Conservation (phyloP, 1,139 yeast species). For the Arxiozyma slooffiae region DNA sequence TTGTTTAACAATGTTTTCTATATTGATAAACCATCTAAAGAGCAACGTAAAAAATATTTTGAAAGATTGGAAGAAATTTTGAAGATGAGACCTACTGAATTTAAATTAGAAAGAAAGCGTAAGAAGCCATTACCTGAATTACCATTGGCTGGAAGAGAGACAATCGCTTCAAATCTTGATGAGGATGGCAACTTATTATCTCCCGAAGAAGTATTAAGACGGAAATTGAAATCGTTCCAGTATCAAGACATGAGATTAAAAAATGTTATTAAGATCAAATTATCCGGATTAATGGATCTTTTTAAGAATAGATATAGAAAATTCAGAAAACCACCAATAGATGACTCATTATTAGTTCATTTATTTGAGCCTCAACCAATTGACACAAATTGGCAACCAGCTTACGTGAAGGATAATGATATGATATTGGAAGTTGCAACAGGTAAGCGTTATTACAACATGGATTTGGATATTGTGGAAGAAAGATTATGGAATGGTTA, state of each 20-base stretch:
- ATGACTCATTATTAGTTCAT: slow-evolving; percentile 62
- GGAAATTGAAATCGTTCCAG: slow-evolving; percentile 43
- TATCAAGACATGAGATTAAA: slow-evolving; percentile 72
- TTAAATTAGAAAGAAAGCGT: slow-evolving; percentile 35
- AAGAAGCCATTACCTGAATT: slow-evolving; percentile 34
- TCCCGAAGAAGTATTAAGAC: slow-evolving; percentile 21
- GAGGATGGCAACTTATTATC: slow-evolving; percentile 20
- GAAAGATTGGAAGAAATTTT: slow-evolving; percentile 46
- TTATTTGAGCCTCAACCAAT: slow-evolving; percentile 52
- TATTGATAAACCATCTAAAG: slow-evolving; percentile 37
- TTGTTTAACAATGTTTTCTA: slow-evolving; percentile 37
- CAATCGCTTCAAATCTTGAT: slow-evolving; percentile 12
- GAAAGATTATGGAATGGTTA: slow-evolving; percentile 95
- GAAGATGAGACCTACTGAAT: slow-evolving; percentile 52
- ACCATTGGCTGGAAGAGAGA: slow-evolving; percentile 33
- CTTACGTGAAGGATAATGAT: slow-evolving; percentile 56
- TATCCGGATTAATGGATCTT: slow-evolving; percentile 82
- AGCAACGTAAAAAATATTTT: slow-evolving; percentile 49
- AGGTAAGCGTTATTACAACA: slow-evolving; percentile 65
- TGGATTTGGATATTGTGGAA: slow-evolving; percentile 89
- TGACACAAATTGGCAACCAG: slow-evolving; percentile 31
- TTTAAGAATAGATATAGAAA: slow-evolving; percentile 80
- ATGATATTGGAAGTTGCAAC: slow-evolving; percentile 73
- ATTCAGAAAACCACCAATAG: slow-evolving; percentile 83
- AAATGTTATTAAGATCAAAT: slow-evolving; percentile 71